phyloP scores from a whole-genome alignment of 345 rosid genomes.

The Rhizophora mangle region DNA sequence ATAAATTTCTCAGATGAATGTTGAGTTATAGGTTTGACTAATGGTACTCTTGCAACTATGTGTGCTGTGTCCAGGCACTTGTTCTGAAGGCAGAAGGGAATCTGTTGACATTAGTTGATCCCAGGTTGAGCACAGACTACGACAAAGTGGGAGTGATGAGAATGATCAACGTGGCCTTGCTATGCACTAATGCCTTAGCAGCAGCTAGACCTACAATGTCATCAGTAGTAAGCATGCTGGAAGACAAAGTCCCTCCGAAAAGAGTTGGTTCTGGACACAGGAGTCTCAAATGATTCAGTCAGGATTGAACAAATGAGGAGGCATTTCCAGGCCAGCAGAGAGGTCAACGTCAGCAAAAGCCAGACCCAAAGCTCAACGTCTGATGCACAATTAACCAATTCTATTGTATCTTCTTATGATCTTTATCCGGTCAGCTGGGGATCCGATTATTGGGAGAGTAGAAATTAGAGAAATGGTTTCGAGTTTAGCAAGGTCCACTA shows the following conservation, averaged over 20 bases:
- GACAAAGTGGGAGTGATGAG: slow-evolving; percentile 37
- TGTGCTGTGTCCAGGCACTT: no score
- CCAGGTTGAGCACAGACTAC: no score
- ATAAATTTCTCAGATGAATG: no score
- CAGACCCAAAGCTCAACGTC: slow-evolving; percentile 12
- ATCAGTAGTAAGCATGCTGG: slow-evolving; percentile 55
- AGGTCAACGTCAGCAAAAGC: slow-evolving; percentile 9
- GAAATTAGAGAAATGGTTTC: slow-evolving; percentile 1
- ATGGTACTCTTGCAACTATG: no score
- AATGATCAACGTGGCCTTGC: slow-evolving; percentile 46
- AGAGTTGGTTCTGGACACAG: slow-evolving; percentile 11
- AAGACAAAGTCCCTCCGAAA: slow-evolving; percentile 36
- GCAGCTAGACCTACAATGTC: slow-evolving; percentile 51
- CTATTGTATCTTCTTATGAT: slow-evolving; percentile 35
- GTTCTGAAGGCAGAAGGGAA: no score
- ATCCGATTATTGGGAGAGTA: slow-evolving; percentile 16
- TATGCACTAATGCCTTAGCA: slow-evolving; percentile 40
- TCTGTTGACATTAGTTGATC: no score
- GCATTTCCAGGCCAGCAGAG: slow-evolving; percentile 22
- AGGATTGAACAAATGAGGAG: slow-evolving; percentile 33
- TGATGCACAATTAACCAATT: slow-evolving; percentile 32
- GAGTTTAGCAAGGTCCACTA: no score
- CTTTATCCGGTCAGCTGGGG: slow-evolving; percentile 28
- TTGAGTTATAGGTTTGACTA: no score
- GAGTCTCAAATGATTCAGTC: not conserved